Conservation (phyloP, 192 early-diverging fungal species). For the Coemansia sp. region DNA sequence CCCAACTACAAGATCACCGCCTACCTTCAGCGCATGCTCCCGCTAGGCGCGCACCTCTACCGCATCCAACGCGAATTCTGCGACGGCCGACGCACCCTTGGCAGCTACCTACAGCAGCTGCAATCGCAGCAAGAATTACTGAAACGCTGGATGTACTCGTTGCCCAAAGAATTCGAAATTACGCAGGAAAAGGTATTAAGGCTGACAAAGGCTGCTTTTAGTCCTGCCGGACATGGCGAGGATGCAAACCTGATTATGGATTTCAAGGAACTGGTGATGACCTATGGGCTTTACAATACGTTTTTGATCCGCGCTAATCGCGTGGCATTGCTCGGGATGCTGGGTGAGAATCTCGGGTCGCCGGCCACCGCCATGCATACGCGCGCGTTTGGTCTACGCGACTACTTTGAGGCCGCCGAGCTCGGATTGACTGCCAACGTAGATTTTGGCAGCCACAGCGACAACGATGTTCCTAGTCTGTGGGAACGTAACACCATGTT, state of each 20-base stretch:
- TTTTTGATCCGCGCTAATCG: constrained; percentile 50
- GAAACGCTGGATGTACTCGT: constrained; percentile 50
- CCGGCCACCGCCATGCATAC: constrained; percentile 49
- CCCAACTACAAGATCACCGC: constrained; percentile 47
- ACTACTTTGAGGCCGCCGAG: constrained; percentile 39
- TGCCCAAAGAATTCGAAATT: constrained; percentile 48
- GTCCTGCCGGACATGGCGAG: constrained; percentile 10
- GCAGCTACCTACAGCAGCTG: constrained; percentile 29
- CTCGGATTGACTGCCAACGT: constrained; percentile 3
- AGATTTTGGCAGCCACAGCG: constrained; percentile 5
- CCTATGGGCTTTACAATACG: constrained; percentile 39
- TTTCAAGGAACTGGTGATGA: constrained; percentile 55
- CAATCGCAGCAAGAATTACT: constrained; percentile 41
- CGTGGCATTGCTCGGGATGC: constrained; percentile 44
- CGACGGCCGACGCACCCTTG: constrained; percentile 18
- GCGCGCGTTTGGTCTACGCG: constrained; percentile 43
- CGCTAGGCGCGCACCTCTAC: constrained; percentile 42
- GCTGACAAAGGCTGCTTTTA: constrained; percentile 11
- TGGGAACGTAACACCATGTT: constrained; percentile 47
- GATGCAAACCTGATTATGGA: constrained; percentile 40
- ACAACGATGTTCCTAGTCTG: constrained; percentile 14
- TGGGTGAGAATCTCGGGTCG: constrained; percentile 20
- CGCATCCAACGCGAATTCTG: constrained; percentile 32
- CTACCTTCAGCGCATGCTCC: constrained; percentile 47
- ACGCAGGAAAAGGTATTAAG: constrained; percentile 36